Evolutionary conservation across 73 alveolate genomes (phyloP), one percentile per base, ranked within the genome.

Genomic region (Paramecium octaurelia): DNA sequence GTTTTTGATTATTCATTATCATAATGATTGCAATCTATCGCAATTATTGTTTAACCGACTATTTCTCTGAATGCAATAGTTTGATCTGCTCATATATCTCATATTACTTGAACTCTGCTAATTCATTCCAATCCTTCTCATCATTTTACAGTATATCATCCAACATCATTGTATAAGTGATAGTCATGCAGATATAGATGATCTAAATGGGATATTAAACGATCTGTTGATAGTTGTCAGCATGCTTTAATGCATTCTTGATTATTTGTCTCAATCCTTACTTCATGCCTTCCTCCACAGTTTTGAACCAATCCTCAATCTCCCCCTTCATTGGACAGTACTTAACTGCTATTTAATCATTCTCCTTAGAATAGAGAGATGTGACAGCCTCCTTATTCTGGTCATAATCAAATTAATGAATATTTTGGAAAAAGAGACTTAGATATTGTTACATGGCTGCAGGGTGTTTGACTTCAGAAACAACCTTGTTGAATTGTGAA

Each of bases 321-420:
- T 64, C 84, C 0, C 84, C 84, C 31, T 64, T 64, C 84, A 64
- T 64, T 3, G 84, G 84, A 64, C 84, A 64, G 27, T 64, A 64
- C 46, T 64, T 64, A 14, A 64, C 50, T 4, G 46, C 48, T 11
- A 64, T 27, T 64, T 64, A 34, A 11, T 64, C 84, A 64, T 64
- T 64, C 12, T 64, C 46, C 10, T 34, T 64, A 3, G 84, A 64
- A 64, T 64, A 64, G 11, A 64, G n/a, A 0, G 84, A 27, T 31
- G 84, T 64, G 6, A 64, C 84, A 0, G 84, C 84, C 31, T 64
- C 84, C 11, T 64, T 64, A 2, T 31, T 34, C 12, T 27, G 9
- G 10, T 64, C 84, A 64, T 64, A 64, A 64, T 64, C 84, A 64
- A 64, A 64, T 64, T 64, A 34, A 64, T 64, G 48, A 6, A 64